phyloP scores from a whole-genome alignment of 306 rosid genomes.

The Lathyrus sativus region DNA sequence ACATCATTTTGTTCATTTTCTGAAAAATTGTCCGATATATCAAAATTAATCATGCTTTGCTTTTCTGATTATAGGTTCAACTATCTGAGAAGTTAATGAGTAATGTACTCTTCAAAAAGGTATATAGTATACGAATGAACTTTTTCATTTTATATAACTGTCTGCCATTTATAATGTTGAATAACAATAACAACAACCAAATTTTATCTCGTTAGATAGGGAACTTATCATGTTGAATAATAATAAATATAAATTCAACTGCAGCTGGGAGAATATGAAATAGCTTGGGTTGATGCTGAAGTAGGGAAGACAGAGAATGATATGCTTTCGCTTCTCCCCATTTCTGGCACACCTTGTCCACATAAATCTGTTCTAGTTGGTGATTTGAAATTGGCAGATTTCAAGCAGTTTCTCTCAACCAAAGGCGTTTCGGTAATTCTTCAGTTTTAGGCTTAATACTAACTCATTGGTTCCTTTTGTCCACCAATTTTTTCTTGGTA shows the following conservation, averaged over 20 bases:
- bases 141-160: conserved; percentile 10
- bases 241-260: conserved; percentile 37
- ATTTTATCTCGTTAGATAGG: neutral
- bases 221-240: conserved; percentile 21
- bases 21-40: conserved; percentile 13
- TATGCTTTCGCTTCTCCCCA: conserved; percentile 64
- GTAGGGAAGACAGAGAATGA: conserved; percentile 74
- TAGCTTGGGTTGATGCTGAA: conserved; percentile 92
- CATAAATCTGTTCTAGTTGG: conserved; percentile 94
- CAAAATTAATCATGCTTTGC: conserved; percentile 29
- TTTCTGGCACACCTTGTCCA: conserved; percentile 61
- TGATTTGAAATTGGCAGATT: conserved; percentile 87
- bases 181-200: conserved; percentile 1
- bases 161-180: conserved; percentile 23
- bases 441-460: conserved; percentile 23
- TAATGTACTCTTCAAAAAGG: conserved; percentile 88
- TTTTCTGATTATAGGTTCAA: conserved; percentile 69
- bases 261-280: conserved; percentile 89
- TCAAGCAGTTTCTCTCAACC: conserved; percentile 90
- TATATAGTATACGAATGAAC: conserved; percentile 34
- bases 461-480: neutral
- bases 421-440: conserved; percentile 81
- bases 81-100: conserved; percentile 93
- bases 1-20: conserved; percentile 30
- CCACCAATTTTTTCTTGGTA: neutral